Conservation (phyloP, 164 flowering plant species). For the Tinospora cordifolia region DNA sequence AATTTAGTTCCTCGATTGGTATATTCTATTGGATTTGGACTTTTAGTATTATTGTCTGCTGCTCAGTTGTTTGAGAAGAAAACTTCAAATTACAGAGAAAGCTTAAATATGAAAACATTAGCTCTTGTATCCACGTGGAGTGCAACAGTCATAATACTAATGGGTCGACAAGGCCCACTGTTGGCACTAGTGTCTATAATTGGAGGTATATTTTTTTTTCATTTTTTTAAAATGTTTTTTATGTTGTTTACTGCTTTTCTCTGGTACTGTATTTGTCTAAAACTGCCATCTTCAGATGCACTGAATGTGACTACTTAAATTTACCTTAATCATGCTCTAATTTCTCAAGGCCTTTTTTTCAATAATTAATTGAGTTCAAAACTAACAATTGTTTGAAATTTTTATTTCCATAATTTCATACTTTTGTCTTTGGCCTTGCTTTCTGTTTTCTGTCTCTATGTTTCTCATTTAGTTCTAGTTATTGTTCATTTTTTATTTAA, state of each 20-base stretch:
- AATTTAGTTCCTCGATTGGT: constrained; percentile 46
- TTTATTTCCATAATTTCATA: too few relatives aligned
- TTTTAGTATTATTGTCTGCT: constrained; percentile 36
- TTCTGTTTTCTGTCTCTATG: not conserved
- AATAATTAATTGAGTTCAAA: not conserved
- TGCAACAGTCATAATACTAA: constrained; percentile 56
- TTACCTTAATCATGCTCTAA: not conserved
- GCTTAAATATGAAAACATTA: constrained; percentile 34
- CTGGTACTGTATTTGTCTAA: not conserved
- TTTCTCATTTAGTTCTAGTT: not conserved
- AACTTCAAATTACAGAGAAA: constrained; percentile 22
- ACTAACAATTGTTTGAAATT: too few relatives aligned
- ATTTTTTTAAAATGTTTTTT: too few relatives aligned
- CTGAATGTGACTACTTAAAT: too few relatives aligned
- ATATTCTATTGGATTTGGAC: constrained; percentile 53
- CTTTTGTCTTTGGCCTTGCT: not conserved
- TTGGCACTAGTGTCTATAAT: constrained; percentile 48
- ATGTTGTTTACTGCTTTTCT: not conserved
- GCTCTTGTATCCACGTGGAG: constrained; percentile 68
- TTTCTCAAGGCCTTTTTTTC: not conserved
- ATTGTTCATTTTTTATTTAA: not conserved
- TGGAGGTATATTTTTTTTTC: constrained; percentile 45
- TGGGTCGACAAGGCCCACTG: constrained; percentile 82
- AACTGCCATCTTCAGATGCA: not conserved
- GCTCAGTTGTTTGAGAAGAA: constrained; percentile 19